Evolutionary conservation across 352 stramenopile species (phyloP), one percentile per base, ranked within the genome.

Genomic region (Phytopythium sindhum): DNA sequence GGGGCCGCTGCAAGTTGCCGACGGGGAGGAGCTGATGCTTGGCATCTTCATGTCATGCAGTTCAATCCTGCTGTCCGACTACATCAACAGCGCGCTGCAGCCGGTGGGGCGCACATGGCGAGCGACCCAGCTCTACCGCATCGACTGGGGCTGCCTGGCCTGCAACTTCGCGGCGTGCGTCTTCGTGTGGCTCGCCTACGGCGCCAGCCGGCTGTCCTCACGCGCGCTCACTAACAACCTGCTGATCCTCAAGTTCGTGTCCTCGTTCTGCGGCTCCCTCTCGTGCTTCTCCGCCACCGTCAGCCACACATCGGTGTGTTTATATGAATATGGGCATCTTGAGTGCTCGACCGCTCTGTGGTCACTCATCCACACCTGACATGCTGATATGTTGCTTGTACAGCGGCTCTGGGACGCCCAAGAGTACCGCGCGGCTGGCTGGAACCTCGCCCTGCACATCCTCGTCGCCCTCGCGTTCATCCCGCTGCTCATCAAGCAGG

Each of bases 1-100:
- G 55, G 82, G 82, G 26, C 66, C 61, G 19, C 44, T 89, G 39
- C 75, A 73, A 52, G 77, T 91, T n/a, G 77, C 81, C 2, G 82
- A 89, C 42, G 75, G 74, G n/a, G 76, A 90, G 60, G 82, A 91
- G 54, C 56, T 91, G 52, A 58, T 86, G 10, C 73, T 91, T 42
- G 82, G 82, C 11, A 91, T 90, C 28, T 75, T 89, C 19, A 91
- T 91, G 82, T 91, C 79, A 4, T 88, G 79, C 60, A 88, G 77
- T 54, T 77, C 77, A 6, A 69, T 88, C 1, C 42, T 88, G 55
- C 48, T 88, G 61, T 86, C 77, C 5, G 78, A 82, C 56, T 80
- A 82, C 60, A 64, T 88, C 24, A 72, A 28, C 52, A 65, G 55
- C 28, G 41, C 59, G 21, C 61, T 78, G 17, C 57, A 55, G n/a